Conservation (phyloP, 106 monocot genomes). For the Cymbidium sinense region DNA sequence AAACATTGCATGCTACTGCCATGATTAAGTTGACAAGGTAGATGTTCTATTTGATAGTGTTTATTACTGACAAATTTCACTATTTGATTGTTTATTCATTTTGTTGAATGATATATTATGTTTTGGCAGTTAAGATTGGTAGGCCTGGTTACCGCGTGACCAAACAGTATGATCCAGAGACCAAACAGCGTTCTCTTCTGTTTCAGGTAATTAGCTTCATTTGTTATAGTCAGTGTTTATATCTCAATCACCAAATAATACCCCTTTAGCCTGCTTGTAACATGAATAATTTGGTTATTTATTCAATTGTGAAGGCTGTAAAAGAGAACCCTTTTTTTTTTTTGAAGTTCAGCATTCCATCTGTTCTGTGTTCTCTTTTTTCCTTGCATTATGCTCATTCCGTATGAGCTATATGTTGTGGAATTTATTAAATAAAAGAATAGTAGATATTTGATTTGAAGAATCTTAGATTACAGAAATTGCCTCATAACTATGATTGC, state of each 20-base stretch:
- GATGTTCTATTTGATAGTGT: neutral
- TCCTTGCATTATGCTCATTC: neutral
- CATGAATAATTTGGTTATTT: neutral
- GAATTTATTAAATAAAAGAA: neutral
- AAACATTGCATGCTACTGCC: neutral
- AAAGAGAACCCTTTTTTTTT: neutral
- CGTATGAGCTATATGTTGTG: neutral
- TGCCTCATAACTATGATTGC: neutral
- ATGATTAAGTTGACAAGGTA: too few relatives aligned
- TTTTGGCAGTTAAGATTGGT: constrained; percentile 90
- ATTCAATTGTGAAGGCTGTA: neutral
- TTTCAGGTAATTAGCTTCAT: constrained; percentile 63
- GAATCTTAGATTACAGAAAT: neutral
- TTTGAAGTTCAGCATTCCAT: neutral
- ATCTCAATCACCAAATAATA: neutral
- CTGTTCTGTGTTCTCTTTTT: neutral
- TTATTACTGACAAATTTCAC: neutral
- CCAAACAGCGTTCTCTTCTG: constrained; percentile 94
- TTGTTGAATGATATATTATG: constrained; percentile 7
- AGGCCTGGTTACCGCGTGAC: constrained; percentile 93
- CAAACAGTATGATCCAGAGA: constrained; percentile 90
- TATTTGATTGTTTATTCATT: neutral
- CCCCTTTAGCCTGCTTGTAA: neutral
- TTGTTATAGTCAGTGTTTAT: neutral
- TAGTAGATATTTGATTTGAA: neutral